Evolutionary conservation across 306 rosid species (phyloP).

Genomic region (Prunus campanulata): DNA sequence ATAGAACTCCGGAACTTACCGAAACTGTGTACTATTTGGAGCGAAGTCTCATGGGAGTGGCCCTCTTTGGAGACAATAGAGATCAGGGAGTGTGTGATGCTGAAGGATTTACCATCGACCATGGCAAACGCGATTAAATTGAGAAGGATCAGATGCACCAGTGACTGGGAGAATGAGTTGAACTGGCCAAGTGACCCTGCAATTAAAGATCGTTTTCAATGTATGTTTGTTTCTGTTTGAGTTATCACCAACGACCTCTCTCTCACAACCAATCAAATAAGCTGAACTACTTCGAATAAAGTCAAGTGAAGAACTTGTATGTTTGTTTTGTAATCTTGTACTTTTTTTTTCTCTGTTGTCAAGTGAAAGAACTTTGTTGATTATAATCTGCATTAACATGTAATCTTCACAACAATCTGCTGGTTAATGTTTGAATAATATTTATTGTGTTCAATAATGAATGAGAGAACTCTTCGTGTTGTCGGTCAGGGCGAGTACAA

Average conservation of each 20-base stretch:
- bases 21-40: background rate
- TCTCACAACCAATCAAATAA: background rate
- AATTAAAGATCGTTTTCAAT: background rate
- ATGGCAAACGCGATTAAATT: background rate
- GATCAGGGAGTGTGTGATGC: background rate
- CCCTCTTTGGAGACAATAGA: background rate
- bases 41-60: background rate
- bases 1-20: background rate
- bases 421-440: too few relatives aligned
- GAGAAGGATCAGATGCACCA: background rate
- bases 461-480: too few relatives aligned
- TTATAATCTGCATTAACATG: too few relatives aligned
- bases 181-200: background rate
- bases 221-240: background rate
- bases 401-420: too few relatives aligned
- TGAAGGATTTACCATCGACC: background rate
- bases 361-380: background rate
- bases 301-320: too few relatives aligned
- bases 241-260: background rate
- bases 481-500: too few relatives aligned
- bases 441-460: too few relatives aligned
- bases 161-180: background rate
- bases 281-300: background rate
- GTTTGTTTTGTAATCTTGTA: background rate
- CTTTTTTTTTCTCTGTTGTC: background rate